Conservation (phyloP, 2,329 filamentous ascomycete species). For the Aspergillus calidoustus region DNA sequence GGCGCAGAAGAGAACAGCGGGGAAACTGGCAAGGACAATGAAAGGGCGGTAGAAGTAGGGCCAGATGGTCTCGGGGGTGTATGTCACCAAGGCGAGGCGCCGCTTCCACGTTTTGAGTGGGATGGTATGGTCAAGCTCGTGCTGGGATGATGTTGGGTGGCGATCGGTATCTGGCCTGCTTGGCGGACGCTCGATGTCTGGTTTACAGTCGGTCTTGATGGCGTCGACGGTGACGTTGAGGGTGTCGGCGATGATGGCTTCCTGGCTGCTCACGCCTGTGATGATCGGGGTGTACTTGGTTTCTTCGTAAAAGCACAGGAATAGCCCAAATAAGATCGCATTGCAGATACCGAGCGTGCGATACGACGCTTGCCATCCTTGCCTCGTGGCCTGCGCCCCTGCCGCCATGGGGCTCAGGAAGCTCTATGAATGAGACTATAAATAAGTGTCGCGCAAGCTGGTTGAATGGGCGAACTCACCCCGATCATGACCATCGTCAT, state of each 20-base stretch:
- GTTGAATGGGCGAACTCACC: neutral
- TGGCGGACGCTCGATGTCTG: too few relatives aligned
- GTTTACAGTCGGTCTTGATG: neutral
- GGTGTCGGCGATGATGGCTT: too few relatives aligned
- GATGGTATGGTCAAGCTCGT: neutral
- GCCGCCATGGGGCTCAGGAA: constrained; percentile 20
- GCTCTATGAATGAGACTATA: too few relatives aligned
- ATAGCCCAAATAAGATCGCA: constrained; percentile 43
- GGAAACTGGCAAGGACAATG: constrained; percentile 45
- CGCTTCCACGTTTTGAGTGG: neutral
- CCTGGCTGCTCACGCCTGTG: neutral
- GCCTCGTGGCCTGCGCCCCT: constrained; percentile 39
- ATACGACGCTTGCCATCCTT: constrained; percentile 58
- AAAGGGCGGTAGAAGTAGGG: constrained; percentile 6
- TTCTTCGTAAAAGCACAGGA: constrained; percentile 55
- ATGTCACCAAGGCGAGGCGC: neutral
- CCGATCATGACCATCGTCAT: constrained; percentile 9
- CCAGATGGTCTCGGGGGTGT: constrained; percentile 1
- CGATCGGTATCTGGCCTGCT: too few relatives aligned
- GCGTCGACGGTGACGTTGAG: neutral
- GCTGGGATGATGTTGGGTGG: neutral
- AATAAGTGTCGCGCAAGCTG: too few relatives aligned
- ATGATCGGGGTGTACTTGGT: constrained; percentile 23
- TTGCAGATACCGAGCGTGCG: constrained; percentile 54
- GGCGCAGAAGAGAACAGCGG: constrained; percentile 52